Evolutionary conservation across 306 rosid genomes (phyloP), one percentile per base, ranked within the genome.

Genomic region (Cyclanthera cordifolia): DNA sequence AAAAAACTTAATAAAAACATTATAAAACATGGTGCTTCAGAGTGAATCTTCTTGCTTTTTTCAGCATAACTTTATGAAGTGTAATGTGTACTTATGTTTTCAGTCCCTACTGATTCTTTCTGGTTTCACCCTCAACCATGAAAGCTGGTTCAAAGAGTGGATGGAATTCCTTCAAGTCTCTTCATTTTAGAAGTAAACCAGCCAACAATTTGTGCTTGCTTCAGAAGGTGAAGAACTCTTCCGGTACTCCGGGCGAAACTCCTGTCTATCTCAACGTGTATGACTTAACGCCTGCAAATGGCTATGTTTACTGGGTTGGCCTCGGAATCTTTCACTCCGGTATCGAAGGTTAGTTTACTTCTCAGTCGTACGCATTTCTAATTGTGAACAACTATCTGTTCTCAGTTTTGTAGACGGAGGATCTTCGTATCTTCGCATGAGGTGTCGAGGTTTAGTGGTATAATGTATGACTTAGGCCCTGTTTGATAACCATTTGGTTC

Each of bases 241-340:
- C 48, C 60, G 2, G 8, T 53, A 53, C 49, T 32, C 73, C 58
- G 24, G 73, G 73, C 6, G 49, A 51, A 69, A 32, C 73, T 5
- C 73, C 73, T 0, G 59, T 69, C 21, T 69, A 69, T 69, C 73
- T 69, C 61, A 69, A 69, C 2, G 73, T 69, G 28, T 69, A 69
- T 32, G 73, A 69, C 73, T 69, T 69, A 15, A 69, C 73, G 23
- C 73, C 73, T 0, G 73, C 60, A 30, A 69, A 69, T 69, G 73
- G 73, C 48, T 69, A 69, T 3, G 47, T 69, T 48, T 69, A 69
- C 50, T 69, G 73, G 73, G 73, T 48, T 19, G 73, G 73, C 19
- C 61, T 69, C 12, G 73, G 73, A 5, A 69, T 69, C 47, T 69
- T 69, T 32, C 73, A 69, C 73, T 69, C 73, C 13, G 73, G 73